phyloP scores from a whole-genome alignment of 352 stramenopile genomes.

The Globisporangium cystogenes region DNA sequence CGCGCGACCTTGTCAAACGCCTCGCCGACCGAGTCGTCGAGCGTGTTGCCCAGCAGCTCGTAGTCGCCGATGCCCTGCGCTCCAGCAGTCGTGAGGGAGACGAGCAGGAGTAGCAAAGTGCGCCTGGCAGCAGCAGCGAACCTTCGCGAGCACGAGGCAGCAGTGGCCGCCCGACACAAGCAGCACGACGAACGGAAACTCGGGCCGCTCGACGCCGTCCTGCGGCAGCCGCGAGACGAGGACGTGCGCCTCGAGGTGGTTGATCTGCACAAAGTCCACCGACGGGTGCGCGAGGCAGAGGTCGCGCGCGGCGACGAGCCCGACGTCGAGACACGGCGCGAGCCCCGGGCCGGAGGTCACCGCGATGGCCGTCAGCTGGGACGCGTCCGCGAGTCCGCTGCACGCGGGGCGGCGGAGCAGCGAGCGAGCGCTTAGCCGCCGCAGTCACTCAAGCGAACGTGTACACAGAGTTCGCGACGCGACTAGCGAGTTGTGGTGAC shows the following conservation, averaged over 20 bases:
- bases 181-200: conserved; percentile 97
- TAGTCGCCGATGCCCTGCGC: conserved; percentile 88
- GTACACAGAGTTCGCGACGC: too few species aligned
- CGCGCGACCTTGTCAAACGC: conserved; percentile 98
- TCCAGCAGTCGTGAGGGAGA: too few species aligned
- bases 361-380: conserved; percentile 92
- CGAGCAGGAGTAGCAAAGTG: neutral
- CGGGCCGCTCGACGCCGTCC: conserved; percentile 28
- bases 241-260: conserved; percentile 98
- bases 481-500: too few species aligned
- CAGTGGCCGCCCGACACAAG: conserved; percentile 99
- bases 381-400: conserved; percentile 56
- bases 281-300: conserved; percentile 80
- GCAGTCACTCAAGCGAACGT: too few species aligned
- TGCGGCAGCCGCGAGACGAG: conserved; percentile 90
- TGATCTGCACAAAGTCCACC: conserved; percentile 95
- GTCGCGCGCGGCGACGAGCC: conserved; percentile 68
- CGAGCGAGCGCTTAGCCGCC: too few species aligned
- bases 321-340: conserved; percentile 96
- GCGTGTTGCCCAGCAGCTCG: conserved; percentile 92
- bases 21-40: conserved; percentile 98
- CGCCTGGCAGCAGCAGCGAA: conserved; percentile 1
- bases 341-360: conserved; percentile 96
- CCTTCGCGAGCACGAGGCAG: conserved; percentile 91
- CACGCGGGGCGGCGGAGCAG: too few species aligned